A percentile compares a stretch with the other conserved stretches of the same genome.
Evolutionary conservation across 2,329 filamentous ascomycete species (phyloP).

Genomic region (Fusarium udum): DNA sequence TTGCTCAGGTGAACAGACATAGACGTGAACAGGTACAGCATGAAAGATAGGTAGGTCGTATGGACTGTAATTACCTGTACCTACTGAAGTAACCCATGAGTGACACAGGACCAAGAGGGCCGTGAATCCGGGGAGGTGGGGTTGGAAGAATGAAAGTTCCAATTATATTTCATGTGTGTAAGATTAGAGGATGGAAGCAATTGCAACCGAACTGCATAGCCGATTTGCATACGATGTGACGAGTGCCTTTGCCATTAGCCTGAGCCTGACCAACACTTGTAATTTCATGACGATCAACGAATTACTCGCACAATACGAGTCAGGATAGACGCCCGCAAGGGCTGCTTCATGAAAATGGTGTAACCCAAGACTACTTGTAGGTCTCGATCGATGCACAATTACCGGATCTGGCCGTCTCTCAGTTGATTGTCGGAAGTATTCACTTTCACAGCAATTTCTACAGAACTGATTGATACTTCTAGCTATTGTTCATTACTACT

Average conservation of each 20-base stretch:
- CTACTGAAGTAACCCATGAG: neutral
- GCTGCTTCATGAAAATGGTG: no score
- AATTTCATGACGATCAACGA: constrained; percentile 11
- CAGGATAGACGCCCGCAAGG: neutral
- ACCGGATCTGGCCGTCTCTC: no score
- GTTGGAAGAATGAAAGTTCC: neutral
- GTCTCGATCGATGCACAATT: no score
- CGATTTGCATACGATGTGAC: neutral
- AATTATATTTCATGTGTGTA: neutral
- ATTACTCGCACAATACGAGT: neutral
- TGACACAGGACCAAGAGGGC: neutral
- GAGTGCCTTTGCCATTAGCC: neutral
- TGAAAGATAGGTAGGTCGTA: neutral
- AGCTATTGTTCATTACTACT: constrained; percentile 10
- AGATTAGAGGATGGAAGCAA: neutral
- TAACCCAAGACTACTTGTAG: no score
- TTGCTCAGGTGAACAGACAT: neutral
- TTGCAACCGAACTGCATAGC: constrained; percentile 7
- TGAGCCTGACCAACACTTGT: neutral
- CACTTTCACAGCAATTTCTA: neutral
- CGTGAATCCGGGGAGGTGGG: constrained; percentile 21
- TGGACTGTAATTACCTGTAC: neutral
- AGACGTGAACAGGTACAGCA: neutral
- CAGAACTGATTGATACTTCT: neutral
- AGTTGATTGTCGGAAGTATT: neutral